Evolutionary conservation across 495 filamentous ascomycete species (phyloP).

Genomic region (Poronia punctata): DNA sequence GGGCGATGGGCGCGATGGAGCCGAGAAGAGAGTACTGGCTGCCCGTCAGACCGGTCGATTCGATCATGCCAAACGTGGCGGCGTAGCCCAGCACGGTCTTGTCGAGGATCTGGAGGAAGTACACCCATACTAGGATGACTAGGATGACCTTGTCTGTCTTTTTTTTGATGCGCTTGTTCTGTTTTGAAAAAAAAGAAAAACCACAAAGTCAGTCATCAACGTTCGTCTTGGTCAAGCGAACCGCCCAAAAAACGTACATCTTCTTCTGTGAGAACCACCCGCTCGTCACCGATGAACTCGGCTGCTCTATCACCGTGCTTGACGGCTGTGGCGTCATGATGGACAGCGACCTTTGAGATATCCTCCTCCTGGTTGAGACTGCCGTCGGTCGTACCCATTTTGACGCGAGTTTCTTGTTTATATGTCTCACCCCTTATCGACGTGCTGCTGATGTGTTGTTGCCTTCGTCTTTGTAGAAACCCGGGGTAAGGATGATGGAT

Average conservation of each 20-base stretch:
- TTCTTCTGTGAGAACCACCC: conserved; percentile 42
- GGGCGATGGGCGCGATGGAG: conserved; percentile 56
- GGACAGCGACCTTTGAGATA: background rate
- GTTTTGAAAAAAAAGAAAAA: too few relatives aligned
- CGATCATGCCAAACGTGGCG: conserved; percentile 54
- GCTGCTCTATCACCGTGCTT: conserved; percentile 4
- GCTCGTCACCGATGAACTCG: conserved; percentile 12
- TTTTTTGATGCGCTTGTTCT: conserved; percentile 48
- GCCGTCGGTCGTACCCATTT: conserved; percentile 1
- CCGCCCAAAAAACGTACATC: conserved; percentile 24
- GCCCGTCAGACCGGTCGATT: conserved; percentile 47
- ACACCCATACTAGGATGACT: conserved; percentile 55
- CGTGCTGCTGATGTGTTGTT: background rate
- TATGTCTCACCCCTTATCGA: too few relatives aligned
- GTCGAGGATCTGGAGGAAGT: conserved; percentile 58
- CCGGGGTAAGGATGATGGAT: background rate
- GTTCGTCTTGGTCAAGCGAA: background rate
- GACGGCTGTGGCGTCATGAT: background rate
- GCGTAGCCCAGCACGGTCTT: conserved; percentile 58
- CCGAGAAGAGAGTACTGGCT: conserved; percentile 57
- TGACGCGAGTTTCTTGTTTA: background rate
- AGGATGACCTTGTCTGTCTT: conserved; percentile 57
- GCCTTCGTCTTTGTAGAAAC: background rate
- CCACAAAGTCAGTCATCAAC: conserved; percentile 9
- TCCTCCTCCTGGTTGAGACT: conserved; percentile 4